Evolutionary conservation across 495 filamentous ascomycete species (phyloP), one percentile per base, ranked within the genome.

Genomic region (Trichocladium uniseriatum): DNA sequence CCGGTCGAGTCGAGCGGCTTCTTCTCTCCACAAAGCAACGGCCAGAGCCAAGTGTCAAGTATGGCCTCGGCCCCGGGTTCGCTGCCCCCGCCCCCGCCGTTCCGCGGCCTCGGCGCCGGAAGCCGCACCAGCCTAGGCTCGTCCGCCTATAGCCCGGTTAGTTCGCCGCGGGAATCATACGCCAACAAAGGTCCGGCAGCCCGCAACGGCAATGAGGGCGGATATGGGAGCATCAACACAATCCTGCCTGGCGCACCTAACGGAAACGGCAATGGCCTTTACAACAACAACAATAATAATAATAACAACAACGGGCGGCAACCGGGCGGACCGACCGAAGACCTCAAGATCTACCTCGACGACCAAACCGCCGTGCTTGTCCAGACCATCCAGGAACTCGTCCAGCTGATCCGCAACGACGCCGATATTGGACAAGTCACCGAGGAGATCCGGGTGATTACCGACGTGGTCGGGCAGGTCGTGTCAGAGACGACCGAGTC

Each of bases 281-380:
- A 56, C 39, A 51, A n/a, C n/a, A n/a, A n/a, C n/a, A n/a, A n/a
- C n/a, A n/a, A n/a, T n/a, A n/a, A n/a, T n/a, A n/a, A n/a, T n/a
- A n/a, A n/a, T n/a, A n/a, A n/a, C n/a, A n/a, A n/a, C n/a, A n/a
- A 51, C 44, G 34, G 16, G 9, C 63, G 43, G 6, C 56, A 59
- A 19, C 20, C 35, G 24, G 4, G n/a, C 24, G 4, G 24, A 41
- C 22, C 67, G 67, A 70, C 86, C 41, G 83, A 87, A 59, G 86
- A 90, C 54, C 72, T 90, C 34, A 87, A 69, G 48, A 79, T 84
- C 51, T 91, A 89, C 62, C 80, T 94, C 36, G 87, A 94, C 55
- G 85, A 87, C 53, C 87, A 90, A 65, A 89, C 86, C 11, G 84
- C 86, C 41, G 70, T 80, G 11, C 77, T 94, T 35, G 83, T 94